A percentile compares a stretch with the other conserved stretches of the same genome.
These are phyloP conservation scores for Picea mariana DNA, from an alignment of 83 land plant genomes.

Conservation along the genomic window DNA sequence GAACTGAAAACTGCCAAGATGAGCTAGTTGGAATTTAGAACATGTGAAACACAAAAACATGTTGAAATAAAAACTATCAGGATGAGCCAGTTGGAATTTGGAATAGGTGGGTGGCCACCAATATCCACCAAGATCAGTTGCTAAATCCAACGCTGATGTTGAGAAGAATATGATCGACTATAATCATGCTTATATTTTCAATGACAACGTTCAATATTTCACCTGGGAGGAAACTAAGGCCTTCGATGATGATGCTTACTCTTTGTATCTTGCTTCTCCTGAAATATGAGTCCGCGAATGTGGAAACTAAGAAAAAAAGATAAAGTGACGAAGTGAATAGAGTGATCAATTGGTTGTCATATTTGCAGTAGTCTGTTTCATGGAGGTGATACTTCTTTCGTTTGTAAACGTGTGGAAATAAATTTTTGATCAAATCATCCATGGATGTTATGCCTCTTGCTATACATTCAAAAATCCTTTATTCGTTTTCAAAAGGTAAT, in stretches of 20 bases:
- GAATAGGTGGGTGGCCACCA: too few relatives aligned
- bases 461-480: neutral
- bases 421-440: slow-evolving; percentile 57
- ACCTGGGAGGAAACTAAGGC: slow-evolving; percentile 63
- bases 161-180: too few relatives aligned
- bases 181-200: too few relatives aligned
- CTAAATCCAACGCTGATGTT: too few relatives aligned
- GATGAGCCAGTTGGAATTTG: too few relatives aligned
- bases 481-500: too few relatives aligned
- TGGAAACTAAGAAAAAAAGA: slow-evolving; percentile 62
- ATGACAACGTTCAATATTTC: slow-evolving; percentile 42
- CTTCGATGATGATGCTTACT: slow-evolving; percentile 48
- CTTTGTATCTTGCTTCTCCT: slow-evolving; percentile 48
- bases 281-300: slow-evolving; percentile 51
- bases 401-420: slow-evolving; percentile 46
- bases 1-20: too few relatives aligned
- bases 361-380: slow-evolving; percentile 65
- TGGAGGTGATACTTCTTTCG: slow-evolving; percentile 40
- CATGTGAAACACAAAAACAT: too few relatives aligned
- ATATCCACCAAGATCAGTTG: too few relatives aligned
- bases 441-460: slow-evolving; percentile 71
- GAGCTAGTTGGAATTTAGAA: too few relatives aligned
- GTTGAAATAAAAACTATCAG: too few relatives aligned
- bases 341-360: slow-evolving; percentile 59
- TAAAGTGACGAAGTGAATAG: slow-evolving; percentile 64